phyloP scores from a whole-genome alignment of 2,329 filamentous ascomycete species.

The Beauveria caledonica region DNA sequence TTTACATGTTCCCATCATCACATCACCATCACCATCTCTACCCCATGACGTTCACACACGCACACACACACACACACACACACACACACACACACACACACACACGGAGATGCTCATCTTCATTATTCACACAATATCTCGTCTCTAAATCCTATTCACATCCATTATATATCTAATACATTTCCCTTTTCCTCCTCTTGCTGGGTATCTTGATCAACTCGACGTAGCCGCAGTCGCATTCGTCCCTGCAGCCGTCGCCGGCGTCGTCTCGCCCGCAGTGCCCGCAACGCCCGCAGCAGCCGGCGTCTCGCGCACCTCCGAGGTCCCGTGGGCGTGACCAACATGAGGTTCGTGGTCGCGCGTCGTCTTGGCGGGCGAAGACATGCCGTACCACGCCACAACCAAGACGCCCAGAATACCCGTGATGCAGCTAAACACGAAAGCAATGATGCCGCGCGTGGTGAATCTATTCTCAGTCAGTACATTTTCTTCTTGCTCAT shows the following conservation, averaged over 20 bases:
- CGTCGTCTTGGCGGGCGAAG: slow-evolving; percentile 13
- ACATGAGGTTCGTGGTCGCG: neutral
- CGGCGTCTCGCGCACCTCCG: neutral
- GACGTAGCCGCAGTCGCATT: neutral
- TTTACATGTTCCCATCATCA: neutral
- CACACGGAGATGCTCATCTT: neutral
- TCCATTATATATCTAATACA: neutral
- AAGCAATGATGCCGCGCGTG: slow-evolving; percentile 59
- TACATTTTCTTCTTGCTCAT: neutral
- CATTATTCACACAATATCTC: neutral
- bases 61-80: neutral
- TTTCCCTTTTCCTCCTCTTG: neutral
- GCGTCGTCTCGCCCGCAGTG: neutral
- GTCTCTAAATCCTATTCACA: neutral
- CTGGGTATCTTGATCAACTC: slow-evolving; percentile 8
- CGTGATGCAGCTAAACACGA: slow-evolving; percentile 62
- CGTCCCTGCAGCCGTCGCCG: neutral
- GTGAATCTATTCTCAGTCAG: slow-evolving; percentile 45
- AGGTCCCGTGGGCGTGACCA: neutral
- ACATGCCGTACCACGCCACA: slow-evolving; percentile 58
- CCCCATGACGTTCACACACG: neutral
- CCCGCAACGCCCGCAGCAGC: neutral
- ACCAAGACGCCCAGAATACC: slow-evolving; percentile 61
- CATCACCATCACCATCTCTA: too few species aligned
- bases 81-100: neutral